phyloP scores from a whole-genome alignment of 2,329 filamentous ascomycete species.

The Whalleya microplaca region DNA sequence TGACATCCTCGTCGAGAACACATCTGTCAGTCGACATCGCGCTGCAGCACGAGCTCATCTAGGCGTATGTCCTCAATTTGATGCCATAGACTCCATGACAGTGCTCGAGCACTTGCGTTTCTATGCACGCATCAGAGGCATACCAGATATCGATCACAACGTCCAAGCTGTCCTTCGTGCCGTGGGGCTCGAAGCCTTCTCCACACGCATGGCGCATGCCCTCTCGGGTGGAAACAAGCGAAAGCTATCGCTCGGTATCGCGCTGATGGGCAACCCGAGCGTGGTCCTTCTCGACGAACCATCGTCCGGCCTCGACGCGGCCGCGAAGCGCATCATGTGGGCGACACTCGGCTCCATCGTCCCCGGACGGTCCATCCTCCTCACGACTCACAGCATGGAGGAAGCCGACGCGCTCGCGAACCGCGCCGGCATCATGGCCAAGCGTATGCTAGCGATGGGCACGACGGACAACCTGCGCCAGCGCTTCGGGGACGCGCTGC shows the following conservation, averaged over 20 bases:
- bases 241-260: conserved; percentile 88
- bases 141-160: conserved; percentile 75
- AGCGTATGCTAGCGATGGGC: conserved; percentile 83
- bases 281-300: conserved; percentile 91
- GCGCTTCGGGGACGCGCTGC: conserved; percentile 76
- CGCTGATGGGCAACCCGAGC: conserved; percentile 87
- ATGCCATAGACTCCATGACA: conserved; percentile 90
- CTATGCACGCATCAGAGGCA: conserved; percentile 83
- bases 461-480: conserved; percentile 72
- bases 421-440: conserved; percentile 83
- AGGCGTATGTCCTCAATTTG: conserved; percentile 87
- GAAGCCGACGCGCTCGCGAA: conserved; percentile 88
- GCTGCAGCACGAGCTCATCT: conserved; percentile 75
- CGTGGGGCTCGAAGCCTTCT: conserved; percentile 75
- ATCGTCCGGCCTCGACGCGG: conserved; percentile 85
- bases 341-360: conserved; percentile 75
- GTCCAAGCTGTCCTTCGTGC: conserved; percentile 76
- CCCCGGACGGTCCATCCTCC: conserved; percentile 76
- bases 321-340: conserved; percentile 93
- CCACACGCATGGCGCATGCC: conserved; percentile 74
- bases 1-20: conserved; percentile 78
- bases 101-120: conserved; percentile 84
- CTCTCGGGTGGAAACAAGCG: conserved; percentile 91
- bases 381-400: conserved; percentile 95
- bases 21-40: conserved; percentile 73